Percentiles rank a stretch among this genome's conserved stretches.
Conservation (phyloP, 257 asterid genomes). For the Capsicum baccatum region DNA sequence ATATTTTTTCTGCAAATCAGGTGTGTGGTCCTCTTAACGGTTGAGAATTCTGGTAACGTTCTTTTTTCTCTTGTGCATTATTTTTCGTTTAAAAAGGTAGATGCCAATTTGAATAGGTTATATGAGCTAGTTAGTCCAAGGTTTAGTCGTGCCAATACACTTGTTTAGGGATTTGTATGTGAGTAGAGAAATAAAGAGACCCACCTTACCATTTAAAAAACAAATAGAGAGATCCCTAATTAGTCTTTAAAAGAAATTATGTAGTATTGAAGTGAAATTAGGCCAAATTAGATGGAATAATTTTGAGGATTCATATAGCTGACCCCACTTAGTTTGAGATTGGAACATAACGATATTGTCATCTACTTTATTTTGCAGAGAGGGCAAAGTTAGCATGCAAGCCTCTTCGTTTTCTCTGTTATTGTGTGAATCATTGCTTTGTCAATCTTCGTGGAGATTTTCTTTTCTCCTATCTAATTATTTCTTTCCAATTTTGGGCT, state of each 20-base stretch:
- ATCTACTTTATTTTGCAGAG: neutral
- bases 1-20: neutral
- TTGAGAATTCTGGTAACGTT: neutral
- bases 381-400: neutral
- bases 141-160: no score
- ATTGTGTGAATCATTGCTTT: neutral
- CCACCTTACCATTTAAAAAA: neutral
- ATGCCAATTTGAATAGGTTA: neutral
- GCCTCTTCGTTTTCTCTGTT: neutral
- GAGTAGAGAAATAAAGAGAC: neutral
- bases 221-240: neutral
- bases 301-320: neutral
- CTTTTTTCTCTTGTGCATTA: neutral
- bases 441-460: neutral
- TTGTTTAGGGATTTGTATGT: neutral
- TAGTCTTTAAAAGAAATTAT: neutral
- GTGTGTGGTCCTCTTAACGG: neutral
- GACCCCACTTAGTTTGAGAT: no score
- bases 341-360: neutral
- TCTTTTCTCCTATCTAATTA: neutral
- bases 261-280: no score
- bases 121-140: no score
- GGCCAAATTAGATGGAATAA: no score
- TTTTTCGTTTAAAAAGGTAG: neutral
- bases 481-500: neutral